Evolutionary conservation across 2,329 filamentous ascomycete species (phyloP).

Genomic region (Didymella sp.): DNA sequence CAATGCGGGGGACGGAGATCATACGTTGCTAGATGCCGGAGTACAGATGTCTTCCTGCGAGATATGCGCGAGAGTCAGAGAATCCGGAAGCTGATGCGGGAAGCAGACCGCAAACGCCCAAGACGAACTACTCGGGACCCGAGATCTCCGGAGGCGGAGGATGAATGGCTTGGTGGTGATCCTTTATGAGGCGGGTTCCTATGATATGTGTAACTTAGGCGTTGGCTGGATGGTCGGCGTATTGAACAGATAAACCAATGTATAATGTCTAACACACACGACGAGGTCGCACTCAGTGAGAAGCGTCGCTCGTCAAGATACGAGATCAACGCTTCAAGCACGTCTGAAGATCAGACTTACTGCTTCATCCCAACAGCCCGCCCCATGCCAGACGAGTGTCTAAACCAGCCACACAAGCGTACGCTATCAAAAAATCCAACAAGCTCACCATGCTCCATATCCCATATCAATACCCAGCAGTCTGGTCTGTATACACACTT

Average conservation of each 20-base stretch:
- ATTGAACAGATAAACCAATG: not conserved
- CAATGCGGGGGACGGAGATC: not conserved
- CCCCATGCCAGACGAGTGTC: not conserved
- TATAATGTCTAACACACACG: not conserved
- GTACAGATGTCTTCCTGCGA: constrained; percentile 1
- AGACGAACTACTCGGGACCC: not conserved
- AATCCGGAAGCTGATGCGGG: not conserved
- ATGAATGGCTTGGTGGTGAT: not conserved
- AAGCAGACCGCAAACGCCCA: not conserved
- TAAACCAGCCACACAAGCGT: not conserved
- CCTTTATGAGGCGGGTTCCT: not conserved
- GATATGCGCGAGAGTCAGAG: not conserved
- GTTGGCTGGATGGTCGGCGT: not conserved
- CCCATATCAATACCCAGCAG: not conserved
- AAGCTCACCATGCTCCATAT: not conserved
- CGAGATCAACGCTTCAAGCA: not conserved
- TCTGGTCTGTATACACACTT: not conserved
- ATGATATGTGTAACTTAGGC: not conserved
- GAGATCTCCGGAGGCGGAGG: not conserved
- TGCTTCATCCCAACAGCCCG: not conserved
- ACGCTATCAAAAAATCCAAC: not conserved
- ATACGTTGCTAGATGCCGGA: not conserved
- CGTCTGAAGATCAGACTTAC: not conserved
- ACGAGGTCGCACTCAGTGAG: not conserved
- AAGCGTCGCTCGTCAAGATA: no score